These are phyloP conservation scores for Phialophora expanda DNA, from an alignment of 2,329 filamentous ascomycete genomes.

Conservation along the genomic window DNA sequence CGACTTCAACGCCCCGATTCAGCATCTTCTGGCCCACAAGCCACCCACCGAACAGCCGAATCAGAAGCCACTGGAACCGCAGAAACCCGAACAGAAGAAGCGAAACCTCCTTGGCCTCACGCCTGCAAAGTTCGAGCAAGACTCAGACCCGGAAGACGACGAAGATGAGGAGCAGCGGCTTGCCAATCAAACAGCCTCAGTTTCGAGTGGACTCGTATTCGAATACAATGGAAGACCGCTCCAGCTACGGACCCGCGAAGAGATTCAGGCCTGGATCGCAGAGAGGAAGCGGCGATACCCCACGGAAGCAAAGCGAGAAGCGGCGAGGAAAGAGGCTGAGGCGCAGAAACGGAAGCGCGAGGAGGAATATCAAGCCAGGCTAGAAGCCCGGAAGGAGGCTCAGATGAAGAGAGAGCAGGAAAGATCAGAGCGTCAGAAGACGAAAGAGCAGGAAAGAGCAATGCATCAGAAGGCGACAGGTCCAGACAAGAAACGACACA, in stretches of 20 bases:
- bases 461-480: neutral
- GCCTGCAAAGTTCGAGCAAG: constrained; percentile 52
- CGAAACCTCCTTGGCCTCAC: constrained; percentile 56
- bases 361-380: constrained; percentile 61
- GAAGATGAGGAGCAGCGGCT: constrained; percentile 49
- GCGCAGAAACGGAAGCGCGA: constrained; percentile 68
- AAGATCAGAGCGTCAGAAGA: constrained; percentile 29
- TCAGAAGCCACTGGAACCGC: constrained; percentile 44
- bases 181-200: constrained; percentile 40
- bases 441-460: constrained; percentile 18
- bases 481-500: constrained; percentile 3
- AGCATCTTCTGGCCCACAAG: constrained; percentile 34
- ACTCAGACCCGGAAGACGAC: constrained; percentile 53
- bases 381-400: constrained; percentile 48
- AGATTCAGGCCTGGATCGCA: constrained; percentile 78
- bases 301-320: constrained; percentile 69
- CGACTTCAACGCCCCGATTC: constrained; percentile 37
- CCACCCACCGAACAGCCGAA: constrained; percentile 18
- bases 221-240: constrained; percentile 63
- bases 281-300: constrained; percentile 82
- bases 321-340: constrained; percentile 47
- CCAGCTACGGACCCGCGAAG: constrained; percentile 62
- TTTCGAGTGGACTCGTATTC: constrained; percentile 51
- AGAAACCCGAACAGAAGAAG: constrained; percentile 41
- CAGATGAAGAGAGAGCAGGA: constrained; percentile 40